These are phyloP conservation scores for Phellinidium pouzarii DNA, from an alignment of 1,284 basidiomycete species.

Conservation along the genomic window DNA sequence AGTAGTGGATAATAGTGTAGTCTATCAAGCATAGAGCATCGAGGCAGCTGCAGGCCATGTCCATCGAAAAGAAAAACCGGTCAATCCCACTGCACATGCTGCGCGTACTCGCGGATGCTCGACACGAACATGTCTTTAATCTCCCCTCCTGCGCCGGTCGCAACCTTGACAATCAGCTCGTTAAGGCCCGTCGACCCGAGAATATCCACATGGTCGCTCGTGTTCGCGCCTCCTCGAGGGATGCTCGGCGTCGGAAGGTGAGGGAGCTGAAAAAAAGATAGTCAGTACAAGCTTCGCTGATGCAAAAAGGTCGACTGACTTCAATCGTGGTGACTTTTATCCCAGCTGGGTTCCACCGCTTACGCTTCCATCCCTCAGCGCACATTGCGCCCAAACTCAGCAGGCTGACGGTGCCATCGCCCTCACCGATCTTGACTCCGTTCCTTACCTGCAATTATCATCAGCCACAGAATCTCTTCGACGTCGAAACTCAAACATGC, in stretches of 20 bases:
- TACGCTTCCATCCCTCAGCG: conserved; percentile 87
- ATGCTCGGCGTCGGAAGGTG: conserved; percentile 75
- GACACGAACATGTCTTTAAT: conserved; percentile 74
- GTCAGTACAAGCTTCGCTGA: conserved; percentile 4
- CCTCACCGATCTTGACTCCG: conserved; percentile 87
- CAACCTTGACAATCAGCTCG: conserved; percentile 86
- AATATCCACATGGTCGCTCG: conserved; percentile 91
- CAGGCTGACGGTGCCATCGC: conserved; percentile 92
- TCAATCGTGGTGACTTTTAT: conserved; percentile 86
- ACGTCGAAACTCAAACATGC: not conserved
- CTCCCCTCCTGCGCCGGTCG: conserved; percentile 68
- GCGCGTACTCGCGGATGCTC: conserved; percentile 71
- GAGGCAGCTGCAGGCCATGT: too few species aligned
- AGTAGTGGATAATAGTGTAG: too few species aligned
- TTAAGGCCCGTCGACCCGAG: conserved; percentile 85
- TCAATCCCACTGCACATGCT: conserved; percentile 74
- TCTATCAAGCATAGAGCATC: too few species aligned
- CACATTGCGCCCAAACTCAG: conserved; percentile 94
- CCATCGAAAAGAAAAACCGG: too few species aligned
- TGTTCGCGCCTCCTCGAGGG: conserved; percentile 86
- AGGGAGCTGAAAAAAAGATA: conserved; percentile 51
- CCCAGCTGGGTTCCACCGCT: conserved; percentile 90
- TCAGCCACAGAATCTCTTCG: conserved; percentile 1
- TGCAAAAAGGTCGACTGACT: conserved; percentile 32
- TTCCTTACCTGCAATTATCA: conserved; percentile 48